These are phyloP conservation scores for Elsinoe fawcettii DNA, from an alignment of 2,329 filamentous ascomycete species.

Conservation along the genomic window DNA sequence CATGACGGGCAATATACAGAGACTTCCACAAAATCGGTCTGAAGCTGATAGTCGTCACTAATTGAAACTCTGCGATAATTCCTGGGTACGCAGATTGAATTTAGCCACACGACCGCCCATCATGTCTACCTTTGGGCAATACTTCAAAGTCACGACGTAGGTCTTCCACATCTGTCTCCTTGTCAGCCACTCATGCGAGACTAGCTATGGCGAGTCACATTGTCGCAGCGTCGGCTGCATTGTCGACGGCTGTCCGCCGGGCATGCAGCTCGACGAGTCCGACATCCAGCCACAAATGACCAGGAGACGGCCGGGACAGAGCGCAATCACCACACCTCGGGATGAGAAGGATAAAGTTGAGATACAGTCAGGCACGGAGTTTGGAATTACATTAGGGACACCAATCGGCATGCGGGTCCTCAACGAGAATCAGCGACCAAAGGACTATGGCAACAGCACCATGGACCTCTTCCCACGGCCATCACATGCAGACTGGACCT, in stretches of 20 bases:
- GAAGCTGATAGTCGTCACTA: background rate
- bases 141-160: slow-evolving; percentile 77
- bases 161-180: slow-evolving; percentile 26
- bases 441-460: slow-evolving; percentile 82
- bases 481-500: slow-evolving; percentile 93
- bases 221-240: slow-evolving; percentile 91
- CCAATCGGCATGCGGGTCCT: slow-evolving; percentile 80
- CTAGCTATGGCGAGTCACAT: slow-evolving; percentile 75
- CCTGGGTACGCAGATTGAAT: background rate
- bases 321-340: slow-evolving; percentile 79
- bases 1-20: too few species aligned
- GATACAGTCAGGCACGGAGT: slow-evolving; percentile 89
- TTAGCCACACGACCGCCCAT: slow-evolving; percentile 23
- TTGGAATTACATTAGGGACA: slow-evolving; percentile 80
- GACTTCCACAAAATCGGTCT: background rate
- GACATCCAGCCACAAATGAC: slow-evolving; percentile 96
- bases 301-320: slow-evolving; percentile 80
- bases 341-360: slow-evolving; percentile 87
- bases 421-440: slow-evolving; percentile 88
- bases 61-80: background rate
- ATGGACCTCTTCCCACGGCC: slow-evolving; percentile 90
- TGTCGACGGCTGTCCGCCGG: slow-evolving; percentile 84
- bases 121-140: slow-evolving; percentile 83
- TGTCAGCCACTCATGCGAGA: background rate
- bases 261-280: slow-evolving; percentile 69